phyloP scores from a whole-genome alignment of 352 stramenopile species.

The Phytophthora hibernalis region DNA sequence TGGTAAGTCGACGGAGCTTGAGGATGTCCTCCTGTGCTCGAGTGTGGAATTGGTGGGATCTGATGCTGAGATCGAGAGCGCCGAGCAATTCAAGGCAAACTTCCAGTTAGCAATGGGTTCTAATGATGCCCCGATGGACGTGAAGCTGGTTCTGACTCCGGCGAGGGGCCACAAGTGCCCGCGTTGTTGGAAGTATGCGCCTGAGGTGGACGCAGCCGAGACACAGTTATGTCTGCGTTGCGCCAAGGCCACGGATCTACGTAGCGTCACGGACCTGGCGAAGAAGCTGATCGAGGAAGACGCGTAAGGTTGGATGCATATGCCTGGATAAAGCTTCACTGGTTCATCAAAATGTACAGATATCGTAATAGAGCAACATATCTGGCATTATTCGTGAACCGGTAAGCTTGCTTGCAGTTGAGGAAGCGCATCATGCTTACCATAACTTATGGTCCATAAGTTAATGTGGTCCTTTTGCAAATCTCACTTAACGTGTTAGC shows the following conservation, averaged over 20 bases:
- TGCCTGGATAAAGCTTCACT: not conserved
- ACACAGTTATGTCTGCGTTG: slow-evolving; percentile 66
- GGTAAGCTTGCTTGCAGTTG: no score
- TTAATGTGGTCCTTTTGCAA: not conserved
- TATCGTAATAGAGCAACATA: slow-evolving; percentile 5
- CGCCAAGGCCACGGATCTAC: slow-evolving; percentile 52
- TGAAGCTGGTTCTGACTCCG: slow-evolving; percentile 64
- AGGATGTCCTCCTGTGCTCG: slow-evolving; percentile 81
- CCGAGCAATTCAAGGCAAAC: slow-evolving; percentile 40
- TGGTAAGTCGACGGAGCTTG: slow-evolving; percentile 47
- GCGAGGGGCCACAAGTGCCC: slow-evolving; percentile 87
- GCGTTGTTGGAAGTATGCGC: slow-evolving; percentile 88
- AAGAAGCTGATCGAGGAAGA: slow-evolving; percentile 51
- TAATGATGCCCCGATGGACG: slow-evolving; percentile 52
- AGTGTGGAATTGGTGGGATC: slow-evolving; percentile 51
- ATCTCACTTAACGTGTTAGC: not conserved
- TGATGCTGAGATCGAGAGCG: slow-evolving; percentile 45
- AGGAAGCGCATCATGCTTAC: no score
- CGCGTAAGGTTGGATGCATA: slow-evolving; percentile 11
- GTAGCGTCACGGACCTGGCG: slow-evolving; percentile 57
- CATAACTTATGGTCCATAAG: no score
- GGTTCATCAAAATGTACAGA: not conserved
- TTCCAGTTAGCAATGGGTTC: slow-evolving; percentile 41
- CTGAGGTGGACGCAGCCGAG: slow-evolving; percentile 61
- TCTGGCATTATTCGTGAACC: no score